These are phyloP conservation scores for Phyllosticta paracitricarpa DNA, from an alignment of 2,329 filamentous ascomycete genomes.

Conservation along the genomic window DNA sequence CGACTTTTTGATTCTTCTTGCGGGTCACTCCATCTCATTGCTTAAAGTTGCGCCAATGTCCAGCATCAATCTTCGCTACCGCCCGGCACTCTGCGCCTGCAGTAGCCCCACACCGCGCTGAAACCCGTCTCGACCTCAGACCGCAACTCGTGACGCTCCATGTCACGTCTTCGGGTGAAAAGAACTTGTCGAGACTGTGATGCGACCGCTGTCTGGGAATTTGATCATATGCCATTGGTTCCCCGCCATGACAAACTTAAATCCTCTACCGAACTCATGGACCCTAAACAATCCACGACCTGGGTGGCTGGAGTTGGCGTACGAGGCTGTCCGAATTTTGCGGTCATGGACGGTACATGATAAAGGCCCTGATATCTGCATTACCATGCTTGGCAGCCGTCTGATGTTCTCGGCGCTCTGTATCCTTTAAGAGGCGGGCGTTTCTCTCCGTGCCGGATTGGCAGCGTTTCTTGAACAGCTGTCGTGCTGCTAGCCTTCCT, in stretches of 20 bases:
- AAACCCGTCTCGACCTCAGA: slow-evolving; percentile 17
- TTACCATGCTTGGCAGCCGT: slow-evolving; percentile 3
- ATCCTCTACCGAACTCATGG: not conserved
- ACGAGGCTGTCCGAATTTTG: not conserved
- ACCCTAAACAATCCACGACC: slow-evolving; percentile 9
- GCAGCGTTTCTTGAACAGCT: not conserved
- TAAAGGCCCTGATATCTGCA: slow-evolving; percentile 11
- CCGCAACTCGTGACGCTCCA: slow-evolving; percentile 18
- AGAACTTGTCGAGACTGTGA: slow-evolving; percentile 25
- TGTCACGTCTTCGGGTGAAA: slow-evolving; percentile 23
- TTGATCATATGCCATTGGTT: slow-evolving; percentile 13
- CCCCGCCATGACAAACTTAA: slow-evolving; percentile 2
- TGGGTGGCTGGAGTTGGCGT: slow-evolving; percentile 15
- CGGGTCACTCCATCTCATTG: not conserved
- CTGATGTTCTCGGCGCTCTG: not conserved
- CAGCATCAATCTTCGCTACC: not conserved
- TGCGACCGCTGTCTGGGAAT: slow-evolving; percentile 22
- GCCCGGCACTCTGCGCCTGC: not conserved
- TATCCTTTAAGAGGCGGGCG: not conserved
- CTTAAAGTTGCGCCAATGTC: not conserved
- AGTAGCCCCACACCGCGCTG: slow-evolving; percentile 2
- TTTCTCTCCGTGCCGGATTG: not conserved
- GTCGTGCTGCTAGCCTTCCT: not conserved
- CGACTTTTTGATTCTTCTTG: not conserved
- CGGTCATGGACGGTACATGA: not conserved